A percentile compares a stretch with the other conserved stretches of the same genome.
These are phyloP conservation scores for Sporothrix globosa DNA, from an alignment of 2,329 filamentous ascomycete genomes.

Conservation along the genomic window DNA sequence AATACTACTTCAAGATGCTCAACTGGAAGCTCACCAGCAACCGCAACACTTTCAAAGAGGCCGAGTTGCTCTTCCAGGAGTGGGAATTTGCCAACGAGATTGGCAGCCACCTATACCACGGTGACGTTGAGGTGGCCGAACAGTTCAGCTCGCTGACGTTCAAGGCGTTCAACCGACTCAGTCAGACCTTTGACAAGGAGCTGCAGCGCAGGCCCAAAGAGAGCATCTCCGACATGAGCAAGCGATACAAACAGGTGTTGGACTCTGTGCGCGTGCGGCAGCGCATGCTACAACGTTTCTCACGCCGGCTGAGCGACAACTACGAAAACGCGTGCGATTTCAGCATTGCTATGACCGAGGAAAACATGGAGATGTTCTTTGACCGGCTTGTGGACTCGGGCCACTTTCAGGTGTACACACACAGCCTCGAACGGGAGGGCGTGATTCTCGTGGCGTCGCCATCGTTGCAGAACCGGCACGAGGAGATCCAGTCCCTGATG, in stretches of 20 bases:
- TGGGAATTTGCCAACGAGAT: conserved; percentile 98
- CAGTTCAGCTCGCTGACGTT: conserved; percentile 94
- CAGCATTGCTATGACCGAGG: conserved; percentile 72
- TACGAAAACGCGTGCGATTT: conserved; percentile 98
- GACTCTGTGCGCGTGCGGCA: conserved; percentile 96
- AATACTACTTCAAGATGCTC: conserved; percentile 98
- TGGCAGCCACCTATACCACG: conserved; percentile 85
- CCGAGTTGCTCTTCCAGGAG: conserved; percentile 94
- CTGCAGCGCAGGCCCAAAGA: conserved; percentile 83
- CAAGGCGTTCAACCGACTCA: conserved; percentile 86
- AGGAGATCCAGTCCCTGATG: conserved; percentile 84
- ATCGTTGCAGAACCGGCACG: conserved; percentile 70
- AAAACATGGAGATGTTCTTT: conserved; percentile 72
- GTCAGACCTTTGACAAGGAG: conserved; percentile 88
- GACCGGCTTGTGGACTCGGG: conserved; percentile 79
- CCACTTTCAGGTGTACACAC: conserved; percentile 83
- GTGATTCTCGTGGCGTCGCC: conserved; percentile 85
- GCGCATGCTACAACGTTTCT: conserved; percentile 94
- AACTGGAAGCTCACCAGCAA: conserved; percentile 98
- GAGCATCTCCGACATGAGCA: conserved; percentile 85
- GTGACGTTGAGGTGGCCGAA: conserved; percentile 95
- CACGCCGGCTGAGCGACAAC: conserved; percentile 82
- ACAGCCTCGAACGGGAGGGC: conserved; percentile 67
- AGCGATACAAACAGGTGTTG: conserved; percentile 91
- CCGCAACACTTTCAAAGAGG: conserved; percentile 99